A percentile compares a stretch with the other conserved stretches of the same genome.
Conservation (phyloP, 2,329 filamentous ascomycete genomes). For the Biscogniauxia marginata region DNA sequence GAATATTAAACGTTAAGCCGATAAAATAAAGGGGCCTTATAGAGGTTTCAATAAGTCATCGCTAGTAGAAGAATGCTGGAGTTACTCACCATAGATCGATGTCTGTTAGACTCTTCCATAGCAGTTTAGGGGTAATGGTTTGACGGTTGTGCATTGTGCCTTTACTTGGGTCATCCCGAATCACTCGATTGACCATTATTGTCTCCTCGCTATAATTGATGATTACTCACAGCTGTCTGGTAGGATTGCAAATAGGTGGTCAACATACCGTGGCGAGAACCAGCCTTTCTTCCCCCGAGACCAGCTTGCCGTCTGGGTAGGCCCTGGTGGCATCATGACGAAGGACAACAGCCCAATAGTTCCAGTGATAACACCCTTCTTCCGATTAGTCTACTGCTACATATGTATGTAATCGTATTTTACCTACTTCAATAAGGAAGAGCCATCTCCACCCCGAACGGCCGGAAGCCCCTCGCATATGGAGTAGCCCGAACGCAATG, state of each 20-base stretch:
- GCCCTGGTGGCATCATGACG: conserved; percentile 49
- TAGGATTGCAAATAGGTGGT: background rate
- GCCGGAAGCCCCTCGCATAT: conserved; percentile 36
- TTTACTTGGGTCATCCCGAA: conserved; percentile 56
- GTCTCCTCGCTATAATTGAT: conserved; percentile 40
- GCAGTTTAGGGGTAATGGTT: conserved; percentile 44
- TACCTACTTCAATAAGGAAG: conserved; percentile 51
- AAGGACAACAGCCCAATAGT: conserved; percentile 48
- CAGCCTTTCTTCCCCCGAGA: conserved; percentile 48
- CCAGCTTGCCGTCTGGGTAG: conserved; percentile 47
- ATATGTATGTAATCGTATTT: background rate
- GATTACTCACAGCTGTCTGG: background rate
- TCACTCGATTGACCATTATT: conserved; percentile 56
- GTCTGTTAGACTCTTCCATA: conserved; percentile 50
- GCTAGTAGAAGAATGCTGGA: background rate
- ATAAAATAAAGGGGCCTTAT: conserved; percentile 32
- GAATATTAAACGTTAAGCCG: conserved; percentile 48
- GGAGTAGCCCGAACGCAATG: conserved; percentile 37
- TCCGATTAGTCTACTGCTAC: background rate
- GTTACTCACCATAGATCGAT: conserved; percentile 48
- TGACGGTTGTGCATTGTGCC: conserved; percentile 58
- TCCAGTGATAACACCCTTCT: conserved; percentile 27
- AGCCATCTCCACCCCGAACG: conserved; percentile 44
- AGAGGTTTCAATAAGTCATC: conserved; percentile 1
- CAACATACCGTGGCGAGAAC: conserved; percentile 48